Percentiles rank a stretch among this genome's conserved stretches.
These are phyloP conservation scores for Carex arenaria DNA, from an alignment of 202 grass and related monocot genomes.

Conservation along the genomic window DNA sequence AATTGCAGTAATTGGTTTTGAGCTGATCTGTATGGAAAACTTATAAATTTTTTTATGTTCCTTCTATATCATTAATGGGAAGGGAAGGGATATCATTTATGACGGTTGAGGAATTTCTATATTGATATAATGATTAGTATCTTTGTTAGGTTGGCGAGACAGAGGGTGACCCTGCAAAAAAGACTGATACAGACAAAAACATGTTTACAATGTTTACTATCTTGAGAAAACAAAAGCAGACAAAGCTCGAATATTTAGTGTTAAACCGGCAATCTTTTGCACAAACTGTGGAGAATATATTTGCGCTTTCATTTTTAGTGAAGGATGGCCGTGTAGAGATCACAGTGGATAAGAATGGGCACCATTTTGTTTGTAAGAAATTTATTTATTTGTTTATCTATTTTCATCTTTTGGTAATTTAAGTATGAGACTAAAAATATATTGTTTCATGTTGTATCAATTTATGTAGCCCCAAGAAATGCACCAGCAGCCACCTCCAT, in stretches of 20 bases:
- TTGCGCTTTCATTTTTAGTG: conserved; percentile 53
- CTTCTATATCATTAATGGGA: not conserved
- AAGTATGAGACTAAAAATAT: not conserved
- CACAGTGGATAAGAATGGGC: conserved; percentile 13
- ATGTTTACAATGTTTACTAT: conserved; percentile 33
- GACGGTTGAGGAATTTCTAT: not conserved
- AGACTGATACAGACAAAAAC: conserved; percentile 38
- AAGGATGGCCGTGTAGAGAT: conserved; percentile 51
- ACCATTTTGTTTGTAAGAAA: conserved; percentile 42
- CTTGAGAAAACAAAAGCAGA: conserved; percentile 26
- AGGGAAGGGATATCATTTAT: not conserved
- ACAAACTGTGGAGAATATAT: conserved; percentile 52
- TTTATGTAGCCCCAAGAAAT: conserved; percentile 41
- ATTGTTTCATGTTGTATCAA: not conserved
- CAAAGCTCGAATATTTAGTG: conserved; percentile 34
- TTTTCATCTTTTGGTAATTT: not conserved
- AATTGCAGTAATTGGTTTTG: not conserved
- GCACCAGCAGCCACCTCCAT: conserved; percentile 32
- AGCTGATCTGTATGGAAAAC: not conserved
- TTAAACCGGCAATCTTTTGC: conserved; percentile 49
- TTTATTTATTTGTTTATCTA: not conserved
- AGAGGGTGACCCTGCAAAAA: conserved; percentile 18
- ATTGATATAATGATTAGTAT: not conserved
- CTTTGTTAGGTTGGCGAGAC: conserved; percentile 31
- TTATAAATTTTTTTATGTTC: not conserved